Base-by-base conservation (phyloP, 495 filamentous ascomycete genomes). In the Melanomma pulvis-pyrius region DNA sequence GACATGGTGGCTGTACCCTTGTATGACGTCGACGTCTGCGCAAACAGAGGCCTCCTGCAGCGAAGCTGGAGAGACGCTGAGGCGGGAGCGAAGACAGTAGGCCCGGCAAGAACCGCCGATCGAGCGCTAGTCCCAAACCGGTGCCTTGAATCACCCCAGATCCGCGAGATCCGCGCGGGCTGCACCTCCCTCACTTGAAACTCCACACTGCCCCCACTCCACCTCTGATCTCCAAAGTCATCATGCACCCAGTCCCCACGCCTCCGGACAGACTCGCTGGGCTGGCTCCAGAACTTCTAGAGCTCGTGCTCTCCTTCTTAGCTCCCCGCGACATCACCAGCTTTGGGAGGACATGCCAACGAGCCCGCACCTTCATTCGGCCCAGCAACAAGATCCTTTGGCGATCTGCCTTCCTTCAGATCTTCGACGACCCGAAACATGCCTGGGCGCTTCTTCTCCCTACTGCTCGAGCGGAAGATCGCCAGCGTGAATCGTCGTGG, bases 401-500 rank as follows among this genome's bases (percentile, higher is more conserved):
- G 68, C 32, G 47, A 17, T 29, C 24, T 19, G 60, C 61, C 1
- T 69, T 64, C 51, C 46, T 67, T 0, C 68, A 71, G 11, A 24
- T 63, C 32, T 71, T 71, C 47, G 68, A 71, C 25, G 30, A 71
- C 44, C 68, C 68, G 3, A 61, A 55, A n/a, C 15, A 49, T 26
- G 64, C 41, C 22, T 71, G 68, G 68, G 24, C 19, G 1, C 24
- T 24, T 11, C 47, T 71, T 24, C 24, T 55, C 24, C 68, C 68
- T 6, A 41, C 59, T 19, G 63, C 68, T 15, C 58, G 63, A 8
- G 57, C 63, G 21, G 41, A 49, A 26, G 67, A 66, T 25, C 49
- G 51, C 8, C 3, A 6, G 21, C 58, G 59, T 2, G 64, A 71
- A 26, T 26, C 52, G 11, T 15, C 32, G 24, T 71, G 68, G 68